Base-by-base conservation (phyloP, 1,284 basidiomycete genomes). In the Blastosporella zonata region DNA sequence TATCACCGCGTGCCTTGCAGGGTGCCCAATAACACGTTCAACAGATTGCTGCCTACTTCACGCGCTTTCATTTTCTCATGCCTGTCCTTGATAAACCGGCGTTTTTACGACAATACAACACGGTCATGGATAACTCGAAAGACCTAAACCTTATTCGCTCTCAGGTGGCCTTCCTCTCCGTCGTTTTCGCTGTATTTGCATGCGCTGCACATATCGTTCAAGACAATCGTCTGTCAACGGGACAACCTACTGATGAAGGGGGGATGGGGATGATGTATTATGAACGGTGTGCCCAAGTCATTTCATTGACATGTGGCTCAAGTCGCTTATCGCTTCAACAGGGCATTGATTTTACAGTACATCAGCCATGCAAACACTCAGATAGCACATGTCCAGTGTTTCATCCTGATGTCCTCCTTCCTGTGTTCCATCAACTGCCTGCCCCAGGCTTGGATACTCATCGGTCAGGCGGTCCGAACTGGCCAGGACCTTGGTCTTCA, bases 401-500 rank as follows among this genome's bases (percentile, higher is more conserved):
- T 93, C 63, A 79, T 91, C 54, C 75, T 94, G 47, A 79, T 93
- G 73, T 86, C 92, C 29, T 90, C 90, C 1, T 94, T 93, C 72
- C 73, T 94, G 52, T 93, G 90, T 60, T 89, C 89, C 46, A 79
- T 94, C 57, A 94, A 94, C 62, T 92, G 90, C 60, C 78, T 94
- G 52, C 92, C 91, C 1, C 91, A 93, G 70, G 89, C 90, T 21
- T 95, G 91, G 91, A 78, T 94, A 53, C 74, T 93, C 42, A 81
- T 91, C 41, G 91, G 92, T 36, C 91, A 94, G 65, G 91, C 90
- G 22, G 80, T 94, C 37, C 82, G 91, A 47, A 83, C 82, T 50
- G 90, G 87, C 2, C 92, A 94, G 67, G 91, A 95, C 69, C 74
- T 94, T 37, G 91, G 91, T 39, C 76, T 94, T 55, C 91, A 94